Base-by-base conservation (phyloP, 257 asterid genomes). In the Solanum habrochaites region DNA sequence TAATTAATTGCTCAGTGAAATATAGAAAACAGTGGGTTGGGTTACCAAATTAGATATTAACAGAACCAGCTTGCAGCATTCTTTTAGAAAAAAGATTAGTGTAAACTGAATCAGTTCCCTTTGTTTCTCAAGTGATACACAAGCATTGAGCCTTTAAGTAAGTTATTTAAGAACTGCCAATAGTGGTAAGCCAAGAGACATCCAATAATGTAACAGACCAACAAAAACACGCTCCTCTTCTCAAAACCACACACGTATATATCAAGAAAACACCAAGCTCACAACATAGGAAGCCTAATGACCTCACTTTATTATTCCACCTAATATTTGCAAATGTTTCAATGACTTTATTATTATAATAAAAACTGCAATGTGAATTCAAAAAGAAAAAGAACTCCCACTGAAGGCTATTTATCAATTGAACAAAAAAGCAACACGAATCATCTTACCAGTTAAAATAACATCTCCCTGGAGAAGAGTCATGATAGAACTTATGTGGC, bases 381-480 rank as follows among this genome's bases (percentile, higher is more conserved):
- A 8, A 42, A 66, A 42, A 25, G 78, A 43, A 42, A 85, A 85
- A 45, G 37, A 86, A 42, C 78, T 60, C 56, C 7, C 66, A 27
- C 25, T 32, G 42, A 86, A 31, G 56, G 32, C 81, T 37, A 85
- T 35, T 47, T 69, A 42, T 42, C 47, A 88, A 49, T 29, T 58
- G 5, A 56, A 25, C 39, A 69, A 86, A 86, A 47, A 60, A 81
- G 89, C 69, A 69, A 31, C n/a, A 60, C 49, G 77, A 42, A 25
- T 71, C 23, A 7, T 83, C 67, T 8, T 90, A 94, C 99, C 99
- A 87, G 99, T 97, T 85, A 97, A 92, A 85, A 97, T 95, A 89
- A 97, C 92, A 70, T 96, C 99, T 86, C 99, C 99, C 92, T 96
- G 98, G 56, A 96, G 93, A 88, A 97, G 99, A 2, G 99, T 97